Base-by-base conservation (phyloP, 352 stramenopile genomes). In the Globisporangium ultimum region DNA sequence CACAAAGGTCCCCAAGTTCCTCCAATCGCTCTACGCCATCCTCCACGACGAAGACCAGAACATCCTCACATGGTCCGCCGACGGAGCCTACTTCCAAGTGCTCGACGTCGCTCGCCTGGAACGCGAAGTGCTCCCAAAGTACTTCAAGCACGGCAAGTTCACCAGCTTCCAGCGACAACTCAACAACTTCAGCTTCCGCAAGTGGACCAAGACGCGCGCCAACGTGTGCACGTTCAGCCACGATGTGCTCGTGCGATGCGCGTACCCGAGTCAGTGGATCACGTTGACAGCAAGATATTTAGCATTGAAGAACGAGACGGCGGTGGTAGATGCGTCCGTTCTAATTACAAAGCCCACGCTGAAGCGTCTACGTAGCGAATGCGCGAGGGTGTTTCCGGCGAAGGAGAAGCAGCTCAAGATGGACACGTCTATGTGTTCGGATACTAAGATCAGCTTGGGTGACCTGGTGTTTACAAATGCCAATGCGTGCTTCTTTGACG, bases 141-240 rank as follows among this genome's bases (percentile, higher is more conserved):
- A 97, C 76, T 98, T 98, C 66, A 97, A 97, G 66, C 92, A 98
- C 71, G 74, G 83, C 64, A 96, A 92, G 64, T 96, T 97, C 71
- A 81, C 92, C 12, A 97, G 88, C 45, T 93, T 98, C 53, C 87
- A 96, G 62, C 84, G 92, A 12, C 89, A 98, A 60, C 79, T 98
- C 42, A 97, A 96, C 72, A 97, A 98, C 72, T 98, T 98, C 71
- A 80, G 75, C 48, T 98, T 97, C 24, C 24, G 24, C 24, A 32
- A 32, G 24, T 32, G 24, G 24, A 32, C 24, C 24, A 32, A 32
- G 24, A 91, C 82, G 10, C 79, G 87, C 57, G 77, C 80, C 14
- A 91, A 78, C 58, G 78, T 91, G 49, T 89, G 79, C 70, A 91
- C 79, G 9, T 91, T 91, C 68, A 89, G 79, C 60, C 82, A 91